Evolutionary conservation across 2,329 filamentous ascomycete species (phyloP), one percentile per base, ranked within the genome.

Genomic region (Magnaporthiopsis incrustans): DNA sequence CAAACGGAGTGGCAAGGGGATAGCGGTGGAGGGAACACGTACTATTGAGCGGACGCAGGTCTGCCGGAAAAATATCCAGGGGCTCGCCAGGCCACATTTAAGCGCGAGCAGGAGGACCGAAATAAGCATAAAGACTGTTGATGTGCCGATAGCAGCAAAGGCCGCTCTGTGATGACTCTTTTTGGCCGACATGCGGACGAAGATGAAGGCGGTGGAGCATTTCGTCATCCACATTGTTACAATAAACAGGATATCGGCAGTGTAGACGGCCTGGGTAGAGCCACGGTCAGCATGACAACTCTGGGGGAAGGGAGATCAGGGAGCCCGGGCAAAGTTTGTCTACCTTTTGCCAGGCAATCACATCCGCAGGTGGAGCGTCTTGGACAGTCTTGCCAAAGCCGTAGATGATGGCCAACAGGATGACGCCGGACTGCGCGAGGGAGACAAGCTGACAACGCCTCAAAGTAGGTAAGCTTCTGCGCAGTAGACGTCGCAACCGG

Each of bases 151-250:
- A 12, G 76, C 74, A 1, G 67, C 67, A 67, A 72, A 74, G 5
- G 77, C 73, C 3, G 72, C 70, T 18, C 71, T 63, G 14, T 73
- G 73, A 67, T 82, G 79, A 6, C 67, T 67, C 62, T 74, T 75
- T 33, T 77, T 73, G 8, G 78, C 78, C 3, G 78, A 78, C 22
- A 82, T 71, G 6, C 79, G 78, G 26, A 78, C 70, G 63, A 79
- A 76, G 14, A 82, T 75, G 22, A 77, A 72, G 7, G 76, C 72
- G 53, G 79, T 73, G 11, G 76, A 76, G 63, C 72, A 72, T 67
- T 81, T 81, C 4, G 78, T 77, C 22, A 79, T 70, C 66, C 76
- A 79, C 26, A 80, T 67, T 0, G 73, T 70, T 38, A 78, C 57
- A 57, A 81, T 67, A 63, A 76, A 78, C 63, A 82, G 71, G n/a